Base-by-base conservation (phyloP, 108 stramenopile genomes). In the Aurantiochytrium sp. region DNA sequence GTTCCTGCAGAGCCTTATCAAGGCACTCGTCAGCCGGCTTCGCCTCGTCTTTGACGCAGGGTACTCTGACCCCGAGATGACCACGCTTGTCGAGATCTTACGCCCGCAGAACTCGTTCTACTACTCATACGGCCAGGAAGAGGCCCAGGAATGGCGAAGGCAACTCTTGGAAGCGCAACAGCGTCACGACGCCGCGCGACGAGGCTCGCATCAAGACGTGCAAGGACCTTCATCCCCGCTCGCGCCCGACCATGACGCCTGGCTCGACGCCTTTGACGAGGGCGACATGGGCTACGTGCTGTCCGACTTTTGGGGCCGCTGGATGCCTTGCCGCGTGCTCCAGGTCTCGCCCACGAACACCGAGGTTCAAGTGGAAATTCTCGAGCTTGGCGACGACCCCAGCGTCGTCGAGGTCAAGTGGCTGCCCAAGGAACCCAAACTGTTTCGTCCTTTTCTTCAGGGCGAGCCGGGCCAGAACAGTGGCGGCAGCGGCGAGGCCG, bases 341-440 rank as follows among this genome's bases (percentile, higher is more conserved):
- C 73, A 81, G 2, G 45, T 81, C 27, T 81, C 73, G 24, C 73
- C 73, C 17, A 81, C 73, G 30, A 81, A 81, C 32, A 81, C 73
- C 27, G 73, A 81, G 39, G 30, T 81, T 22, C 19, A 81, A 48
- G 39, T 81, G 17, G 73, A 81, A 17, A 48, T 81, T 27, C 45
- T 81, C 12, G 73, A 81, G 3, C n/a, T 81, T 39, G 73, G 73
- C 45, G 73, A 48, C 21, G 19, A 4, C 10, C 59, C 59, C 59
- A 34, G 32, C 34, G 45, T 81, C 27, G 12, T 81, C 1, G 73
- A 81, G 45, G n/a, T 24, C 0, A 81, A 48, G 30, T 81, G 73
- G 73, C 45, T 81, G 50, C 42, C 73, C 1, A 81, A 81, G 45
- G 73, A 81, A 0, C 73, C 73, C 73, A 41, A 81, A 48, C n/a